Evolutionary conservation across 441 rosid species (phyloP).

Genomic region (Erodium chrysanthum): DNA sequence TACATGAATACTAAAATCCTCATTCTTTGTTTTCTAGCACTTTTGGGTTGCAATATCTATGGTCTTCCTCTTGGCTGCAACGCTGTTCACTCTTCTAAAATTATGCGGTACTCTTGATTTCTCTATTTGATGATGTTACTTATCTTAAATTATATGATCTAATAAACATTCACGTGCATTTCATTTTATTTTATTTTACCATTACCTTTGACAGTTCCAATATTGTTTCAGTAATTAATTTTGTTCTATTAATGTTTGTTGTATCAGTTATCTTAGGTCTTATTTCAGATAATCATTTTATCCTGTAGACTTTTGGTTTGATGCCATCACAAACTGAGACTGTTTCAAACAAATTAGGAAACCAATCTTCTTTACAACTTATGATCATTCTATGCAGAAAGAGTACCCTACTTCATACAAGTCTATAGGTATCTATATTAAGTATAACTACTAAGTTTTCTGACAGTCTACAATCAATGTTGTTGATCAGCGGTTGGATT

Average conservation of each 20-base stretch:
- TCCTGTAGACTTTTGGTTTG: background rate
- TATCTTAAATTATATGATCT: no score
- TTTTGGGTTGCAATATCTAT: constrained; percentile 67
- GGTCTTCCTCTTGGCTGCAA: constrained; percentile 63
- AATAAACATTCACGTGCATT: background rate
- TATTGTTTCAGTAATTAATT: background rate
- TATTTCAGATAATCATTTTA: background rate
- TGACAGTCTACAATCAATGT: no score
- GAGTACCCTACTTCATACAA: no score
- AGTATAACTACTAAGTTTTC: no score
- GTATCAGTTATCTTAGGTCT: background rate
- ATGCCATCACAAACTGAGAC: no score
- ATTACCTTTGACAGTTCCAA: background rate
- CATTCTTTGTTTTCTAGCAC: constrained; percentile 37
- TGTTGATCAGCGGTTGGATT: no score
- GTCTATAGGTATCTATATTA: no score
- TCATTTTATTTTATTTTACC: no score
- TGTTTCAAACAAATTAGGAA: no score
- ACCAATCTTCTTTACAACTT: no score
- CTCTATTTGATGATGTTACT: background rate
- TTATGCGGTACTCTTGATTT: constrained; percentile 38
- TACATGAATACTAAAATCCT: constrained; percentile 21
- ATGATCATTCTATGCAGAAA: no score
- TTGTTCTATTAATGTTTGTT: background rate
- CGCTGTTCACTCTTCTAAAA: constrained; percentile 56